Evolutionary conservation across 129 eudicot genomes (phyloP).

Genomic region (Escallonia herrerae): DNA sequence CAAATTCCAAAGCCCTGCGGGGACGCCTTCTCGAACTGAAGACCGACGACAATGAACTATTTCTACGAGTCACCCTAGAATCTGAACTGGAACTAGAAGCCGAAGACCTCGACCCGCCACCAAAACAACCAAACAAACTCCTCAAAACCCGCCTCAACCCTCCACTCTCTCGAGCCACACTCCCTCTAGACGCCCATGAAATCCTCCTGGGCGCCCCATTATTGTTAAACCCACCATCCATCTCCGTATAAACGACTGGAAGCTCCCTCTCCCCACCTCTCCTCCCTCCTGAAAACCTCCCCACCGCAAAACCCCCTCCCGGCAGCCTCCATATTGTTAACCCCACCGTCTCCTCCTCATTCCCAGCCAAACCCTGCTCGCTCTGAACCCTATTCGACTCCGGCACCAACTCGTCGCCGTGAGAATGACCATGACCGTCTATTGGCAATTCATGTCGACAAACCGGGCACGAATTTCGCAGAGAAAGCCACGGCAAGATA

Average conservation of each 20-base stretch:
- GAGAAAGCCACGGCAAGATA: conserved; percentile 79
- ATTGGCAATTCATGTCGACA: conserved; percentile 79
- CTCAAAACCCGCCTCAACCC: conserved; percentile 54
- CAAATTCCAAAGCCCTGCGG: conserved; percentile 36
- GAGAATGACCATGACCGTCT: conserved; percentile 18
- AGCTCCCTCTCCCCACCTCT: conserved; percentile 79
- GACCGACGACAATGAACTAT: conserved; percentile 42
- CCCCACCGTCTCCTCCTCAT: conserved; percentile 59
- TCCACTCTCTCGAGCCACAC: conserved; percentile 47
- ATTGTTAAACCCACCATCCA: conserved; percentile 83
- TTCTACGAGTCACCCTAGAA: conserved; percentile 41
- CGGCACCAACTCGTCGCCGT: no score
- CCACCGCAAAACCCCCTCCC: conserved; percentile 96
- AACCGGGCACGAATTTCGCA: conserved; percentile 90
- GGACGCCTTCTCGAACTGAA: conserved; percentile 42
- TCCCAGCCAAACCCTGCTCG: conserved; percentile 18
- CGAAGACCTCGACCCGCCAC: conserved; percentile 32
- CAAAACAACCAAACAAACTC: conserved; percentile 65
- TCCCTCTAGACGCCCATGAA: conserved; percentile 72
- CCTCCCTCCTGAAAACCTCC: conserved; percentile 92
- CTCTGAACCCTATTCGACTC: conserved; percentile 23
- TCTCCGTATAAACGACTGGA: conserved; percentile 72
- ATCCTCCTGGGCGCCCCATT: conserved; percentile 70
- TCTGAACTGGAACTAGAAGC: conserved; percentile 53
- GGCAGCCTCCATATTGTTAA: conserved; percentile 93